Percentiles rank a stretch among this genome's conserved stretches.
phyloP scores from a whole-genome alignment of 225 moss, liverwort and hornwort species.

The Pseudisothecium myosuroides region DNA sequence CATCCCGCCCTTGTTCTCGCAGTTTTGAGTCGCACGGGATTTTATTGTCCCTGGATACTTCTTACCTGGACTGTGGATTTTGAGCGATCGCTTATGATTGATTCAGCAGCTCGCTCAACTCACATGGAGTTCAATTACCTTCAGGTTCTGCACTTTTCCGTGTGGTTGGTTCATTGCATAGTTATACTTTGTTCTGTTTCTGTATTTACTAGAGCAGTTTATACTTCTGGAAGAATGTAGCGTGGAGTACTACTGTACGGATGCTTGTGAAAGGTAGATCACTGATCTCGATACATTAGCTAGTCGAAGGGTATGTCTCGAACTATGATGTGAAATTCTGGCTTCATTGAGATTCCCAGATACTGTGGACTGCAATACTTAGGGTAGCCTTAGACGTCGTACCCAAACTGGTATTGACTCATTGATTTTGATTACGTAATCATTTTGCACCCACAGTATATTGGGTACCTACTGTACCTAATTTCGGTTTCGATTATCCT shows the following conservation, averaged over 20 bases:
- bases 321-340: background rate
- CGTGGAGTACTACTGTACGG: background rate
- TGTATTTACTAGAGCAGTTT: background rate
- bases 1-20: background rate
- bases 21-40: background rate
- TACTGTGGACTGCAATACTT: background rate
- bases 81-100: conserved; percentile 38
- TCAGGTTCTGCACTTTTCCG: conserved; percentile 40
- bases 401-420: background rate
- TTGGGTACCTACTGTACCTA: background rate
- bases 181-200: background rate
- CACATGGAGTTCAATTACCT: conserved; percentile 89
- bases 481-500: background rate
- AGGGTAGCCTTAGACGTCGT: background rate
- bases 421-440: background rate
- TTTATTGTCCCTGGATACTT: background rate
- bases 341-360: background rate
- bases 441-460: background rate
- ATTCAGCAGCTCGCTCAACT: conserved; percentile 49
- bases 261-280: background rate
- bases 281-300: background rate
- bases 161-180: background rate
- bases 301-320: background rate
- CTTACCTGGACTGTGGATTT: background rate
- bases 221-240: background rate